Conservation (phyloP, 2,329 filamentous ascomycete genomes). For the Alternaria postmessia region DNA sequence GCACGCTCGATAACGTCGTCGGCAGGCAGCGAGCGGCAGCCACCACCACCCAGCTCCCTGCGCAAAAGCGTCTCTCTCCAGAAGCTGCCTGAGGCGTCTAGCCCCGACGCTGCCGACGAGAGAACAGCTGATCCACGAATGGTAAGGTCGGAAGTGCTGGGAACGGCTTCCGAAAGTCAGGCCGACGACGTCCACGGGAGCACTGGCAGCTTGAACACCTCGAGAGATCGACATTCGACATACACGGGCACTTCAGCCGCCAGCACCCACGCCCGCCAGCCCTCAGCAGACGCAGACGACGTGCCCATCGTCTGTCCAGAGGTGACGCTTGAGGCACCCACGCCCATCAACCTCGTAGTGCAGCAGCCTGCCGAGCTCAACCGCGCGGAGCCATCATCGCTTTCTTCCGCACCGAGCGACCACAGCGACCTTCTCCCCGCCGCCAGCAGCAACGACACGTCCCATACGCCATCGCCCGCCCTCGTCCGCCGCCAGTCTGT, state of each 20-base stretch:
- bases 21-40: conserved; percentile 34
- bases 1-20: conserved; percentile 37
- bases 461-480: conserved; percentile 53
- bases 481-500: conserved; percentile 52
- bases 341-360: conserved; percentile 36
- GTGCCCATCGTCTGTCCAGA: conserved; percentile 29
- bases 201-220: conserved; percentile 17
- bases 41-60: conserved; percentile 24
- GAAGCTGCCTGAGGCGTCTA: conserved; percentile 38
- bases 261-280: conserved; percentile 21
- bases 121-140: conserved; percentile 24
- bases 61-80: conserved; percentile 43
- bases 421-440: conserved; percentile 16
- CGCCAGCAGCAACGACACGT: conserved; percentile 12
- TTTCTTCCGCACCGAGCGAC: conserved; percentile 18
- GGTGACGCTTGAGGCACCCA: conserved; percentile 47
- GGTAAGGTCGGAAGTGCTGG: conserved; percentile 38
- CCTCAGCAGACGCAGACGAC: conserved; percentile 17
- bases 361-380: conserved; percentile 26
- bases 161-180: conserved; percentile 20
- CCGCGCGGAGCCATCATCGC: conserved; percentile 18
- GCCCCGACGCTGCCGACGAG: conserved; percentile 19
- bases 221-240: conserved; percentile 29
- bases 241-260: conserved; percentile 20
- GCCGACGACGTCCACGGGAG: conserved; percentile 26